Evolutionary conservation across 2,329 filamentous ascomycete genomes (phyloP).

Genomic region (Alternaria triticimaculans): DNA sequence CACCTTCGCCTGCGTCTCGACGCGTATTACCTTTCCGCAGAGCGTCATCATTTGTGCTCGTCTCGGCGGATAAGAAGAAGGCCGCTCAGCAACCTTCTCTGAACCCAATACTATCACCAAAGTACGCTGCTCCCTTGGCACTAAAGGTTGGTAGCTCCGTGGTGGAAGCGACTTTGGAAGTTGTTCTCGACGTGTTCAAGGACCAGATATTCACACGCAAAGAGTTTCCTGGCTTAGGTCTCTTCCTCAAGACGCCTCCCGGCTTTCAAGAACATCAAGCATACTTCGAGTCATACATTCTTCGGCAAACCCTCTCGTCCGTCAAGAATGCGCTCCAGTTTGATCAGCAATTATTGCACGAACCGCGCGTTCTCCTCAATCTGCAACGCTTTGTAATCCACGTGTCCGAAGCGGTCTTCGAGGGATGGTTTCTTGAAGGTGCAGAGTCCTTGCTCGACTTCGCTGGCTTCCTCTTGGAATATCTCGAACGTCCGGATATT

Average conservation of each 20-base stretch:
- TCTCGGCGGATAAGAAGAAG: constrained; percentile 71
- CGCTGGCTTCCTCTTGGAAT: constrained; percentile 82
- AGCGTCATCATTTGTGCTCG: constrained; percentile 88
- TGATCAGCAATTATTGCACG: constrained; percentile 74
- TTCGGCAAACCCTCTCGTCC: constrained; percentile 75
- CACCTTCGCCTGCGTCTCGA: constrained; percentile 43
- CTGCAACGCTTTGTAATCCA: constrained; percentile 81
- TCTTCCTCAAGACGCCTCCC: constrained; percentile 87
- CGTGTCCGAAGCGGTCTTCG: constrained; percentile 87
- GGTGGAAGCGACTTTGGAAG: constrained; percentile 76
- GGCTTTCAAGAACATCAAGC: constrained; percentile 94
- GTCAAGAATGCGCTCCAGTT: constrained; percentile 73
- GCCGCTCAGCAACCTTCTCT: constrained; percentile 67
- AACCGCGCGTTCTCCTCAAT: constrained; percentile 86
- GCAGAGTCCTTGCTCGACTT: constrained; percentile 86
- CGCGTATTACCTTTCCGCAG: constrained; percentile 72
- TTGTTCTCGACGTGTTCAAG: constrained; percentile 80
- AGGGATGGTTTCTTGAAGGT: constrained; percentile 95
- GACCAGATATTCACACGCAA: constrained; percentile 87
- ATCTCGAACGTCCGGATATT: constrained; percentile 84
- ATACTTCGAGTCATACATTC: constrained; percentile 90
- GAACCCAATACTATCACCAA: constrained; percentile 67
- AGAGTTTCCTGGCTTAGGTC: constrained; percentile 85
- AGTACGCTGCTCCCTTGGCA: constrained; percentile 55
- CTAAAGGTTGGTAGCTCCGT: constrained; percentile 70